These are phyloP conservation scores for Fusarium oxysporum DNA, from an alignment of 2,329 filamentous ascomycete species.

Conservation along the genomic window DNA sequence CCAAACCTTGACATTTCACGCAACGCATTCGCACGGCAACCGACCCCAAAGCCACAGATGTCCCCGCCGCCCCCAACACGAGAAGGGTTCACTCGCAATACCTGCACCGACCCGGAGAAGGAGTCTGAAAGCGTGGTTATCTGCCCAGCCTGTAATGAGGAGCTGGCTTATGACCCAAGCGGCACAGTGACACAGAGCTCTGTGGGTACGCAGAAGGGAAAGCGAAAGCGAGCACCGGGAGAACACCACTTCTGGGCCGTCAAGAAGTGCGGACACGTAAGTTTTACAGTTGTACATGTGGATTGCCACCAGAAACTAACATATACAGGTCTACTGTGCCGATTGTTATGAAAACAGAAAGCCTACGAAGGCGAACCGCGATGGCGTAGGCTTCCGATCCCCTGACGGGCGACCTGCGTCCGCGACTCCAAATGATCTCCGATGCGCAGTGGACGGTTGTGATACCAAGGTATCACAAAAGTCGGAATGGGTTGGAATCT, in stretches of 20 bases:
- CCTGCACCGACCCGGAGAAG: constrained; percentile 52
- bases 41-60: constrained; percentile 61
- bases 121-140: constrained; percentile 78
- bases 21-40: constrained; percentile 49
- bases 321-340: constrained; percentile 69
- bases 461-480: constrained; percentile 65
- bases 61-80: constrained; percentile 73
- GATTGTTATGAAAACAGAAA: constrained; percentile 69
- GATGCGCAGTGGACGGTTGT: constrained; percentile 70
- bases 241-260: constrained; percentile 94
- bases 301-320: constrained; percentile 3
- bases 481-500: constrained; percentile 71
- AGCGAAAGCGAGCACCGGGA: constrained; percentile 61
- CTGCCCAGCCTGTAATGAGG: constrained; percentile 87
- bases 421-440: constrained; percentile 49
- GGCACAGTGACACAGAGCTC: constrained; percentile 44
- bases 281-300: constrained; percentile 37
- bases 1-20: constrained; percentile 43
- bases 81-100: constrained; percentile 84
- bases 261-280: constrained; percentile 91
- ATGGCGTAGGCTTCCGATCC: constrained; percentile 55
- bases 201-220: constrained; percentile 46
- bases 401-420: constrained; percentile 46
- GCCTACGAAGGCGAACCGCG: constrained; percentile 50
- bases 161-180: constrained; percentile 79